These are phyloP conservation scores for Lomentospora prolificans DNA, from an alignment of 2,329 filamentous ascomycete genomes.

Conservation along the genomic window DNA sequence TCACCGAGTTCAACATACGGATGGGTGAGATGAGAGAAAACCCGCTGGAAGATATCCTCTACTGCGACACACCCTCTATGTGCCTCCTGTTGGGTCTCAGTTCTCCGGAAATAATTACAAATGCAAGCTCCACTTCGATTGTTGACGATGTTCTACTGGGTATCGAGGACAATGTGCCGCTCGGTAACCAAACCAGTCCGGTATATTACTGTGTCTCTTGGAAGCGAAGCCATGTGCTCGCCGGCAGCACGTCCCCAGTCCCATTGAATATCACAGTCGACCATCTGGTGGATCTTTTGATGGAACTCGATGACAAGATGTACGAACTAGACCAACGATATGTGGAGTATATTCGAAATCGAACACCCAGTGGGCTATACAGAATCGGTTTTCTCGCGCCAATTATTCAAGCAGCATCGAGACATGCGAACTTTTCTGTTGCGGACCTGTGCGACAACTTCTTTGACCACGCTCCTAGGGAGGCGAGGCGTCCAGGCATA, in stretches of 20 bases:
- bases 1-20: slow-evolving; percentile 35
- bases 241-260: slow-evolving; percentile 14
- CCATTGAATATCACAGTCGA: slow-evolving; percentile 24
- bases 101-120: slow-evolving; percentile 40
- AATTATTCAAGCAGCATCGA: slow-evolving; percentile 15
- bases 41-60: slow-evolving; percentile 31
- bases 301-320: slow-evolving; percentile 33
- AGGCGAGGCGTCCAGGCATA: not conserved
- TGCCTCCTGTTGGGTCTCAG: slow-evolving; percentile 40
- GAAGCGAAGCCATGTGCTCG: slow-evolving; percentile 25
- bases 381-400: slow-evolving; percentile 24
- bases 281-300: slow-evolving; percentile 28
- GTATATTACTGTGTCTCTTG: slow-evolving; percentile 23
- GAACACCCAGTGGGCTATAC: slow-evolving; percentile 25
- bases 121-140: slow-evolving; percentile 29
- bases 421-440: not conserved
- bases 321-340: slow-evolving; percentile 25
- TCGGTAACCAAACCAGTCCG: slow-evolving; percentile 14
- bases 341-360: slow-evolving; percentile 14
- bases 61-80: slow-evolving; percentile 34
- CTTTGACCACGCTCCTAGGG: not conserved
- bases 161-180: slow-evolving; percentile 10
- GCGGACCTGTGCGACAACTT: not conserved
- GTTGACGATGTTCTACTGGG: slow-evolving; percentile 28
- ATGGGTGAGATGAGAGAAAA: slow-evolving; percentile 15